Evolutionary conservation across 169 alveolate species (phyloP).

Genomic region (Cryptosporidium sp.): DNA sequence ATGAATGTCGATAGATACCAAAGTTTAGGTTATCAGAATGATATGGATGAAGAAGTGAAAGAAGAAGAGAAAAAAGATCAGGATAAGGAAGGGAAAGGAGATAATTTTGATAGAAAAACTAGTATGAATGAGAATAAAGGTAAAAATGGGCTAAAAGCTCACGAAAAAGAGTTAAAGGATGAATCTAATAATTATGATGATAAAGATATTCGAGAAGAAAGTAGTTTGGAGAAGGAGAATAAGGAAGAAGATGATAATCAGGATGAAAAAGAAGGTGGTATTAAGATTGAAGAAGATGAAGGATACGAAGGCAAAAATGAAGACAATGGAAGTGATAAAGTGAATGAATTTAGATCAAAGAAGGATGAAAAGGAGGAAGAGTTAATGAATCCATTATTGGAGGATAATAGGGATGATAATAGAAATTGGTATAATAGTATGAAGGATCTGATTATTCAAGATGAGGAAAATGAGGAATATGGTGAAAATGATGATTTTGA

Average conservation of each 20-base stretch:
- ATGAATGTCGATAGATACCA: background rate
- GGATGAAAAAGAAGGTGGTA: conserved; percentile 6
- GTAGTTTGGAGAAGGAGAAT: background rate
- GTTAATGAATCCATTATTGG: conserved; percentile 78
- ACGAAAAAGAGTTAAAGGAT: conserved; percentile 24
- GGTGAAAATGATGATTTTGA: conserved; percentile 52
- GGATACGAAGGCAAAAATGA: conserved; percentile 17
- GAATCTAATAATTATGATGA: background rate
- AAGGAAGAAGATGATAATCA: conserved; percentile 3
- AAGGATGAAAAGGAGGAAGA: conserved; percentile 77
- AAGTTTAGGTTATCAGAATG: background rate
- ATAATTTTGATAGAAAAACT: background rate
- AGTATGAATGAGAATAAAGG: background rate
- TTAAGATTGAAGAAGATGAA: conserved; percentile 17
- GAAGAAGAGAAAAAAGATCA: conserved; percentile 42
- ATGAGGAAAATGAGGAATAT: background rate
- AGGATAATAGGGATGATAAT: conserved; percentile 71
- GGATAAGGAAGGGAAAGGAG: conserved; percentile 1
- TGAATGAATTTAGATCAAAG: conserved; percentile 76
- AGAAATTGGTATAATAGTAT: background rate
- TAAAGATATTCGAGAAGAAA: background rate
- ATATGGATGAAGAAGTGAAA: conserved; percentile 12
- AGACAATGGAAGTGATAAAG: conserved; percentile 77
- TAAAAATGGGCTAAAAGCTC: background rate
- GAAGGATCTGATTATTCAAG: conserved; percentile 4